phyloP scores from a whole-genome alignment of 768 basidiomycete species.

The Imleria badia region DNA sequence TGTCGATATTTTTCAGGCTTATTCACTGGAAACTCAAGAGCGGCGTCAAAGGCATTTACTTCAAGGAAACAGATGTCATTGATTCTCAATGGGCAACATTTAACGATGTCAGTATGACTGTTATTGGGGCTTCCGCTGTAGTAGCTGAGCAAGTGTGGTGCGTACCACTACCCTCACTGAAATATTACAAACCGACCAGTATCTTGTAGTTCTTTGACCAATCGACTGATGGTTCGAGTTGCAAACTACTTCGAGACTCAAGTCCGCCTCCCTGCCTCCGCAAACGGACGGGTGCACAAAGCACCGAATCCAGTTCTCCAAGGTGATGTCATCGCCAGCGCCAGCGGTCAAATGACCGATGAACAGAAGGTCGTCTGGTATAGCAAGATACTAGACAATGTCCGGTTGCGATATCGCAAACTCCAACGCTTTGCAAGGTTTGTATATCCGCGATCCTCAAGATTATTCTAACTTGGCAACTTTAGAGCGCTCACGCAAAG shows the following conservation, averaged over 20 bases:
- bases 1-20: constrained; percentile 88
- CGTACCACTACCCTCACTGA: constrained; percentile 23
- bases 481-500: constrained; percentile 72
- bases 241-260: constrained; percentile 95
- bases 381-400: constrained; percentile 88
- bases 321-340: constrained; percentile 39
- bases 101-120: constrained; percentile 86
- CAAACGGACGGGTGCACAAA: constrained; percentile 30
- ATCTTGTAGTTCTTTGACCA: constrained; percentile 73
- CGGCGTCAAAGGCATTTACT: constrained; percentile 87
- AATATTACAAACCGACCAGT: not conserved
- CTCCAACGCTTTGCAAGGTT: constrained; percentile 91
- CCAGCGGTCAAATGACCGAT: constrained; percentile 58
- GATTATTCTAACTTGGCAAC: constrained; percentile 3
- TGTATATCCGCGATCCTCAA: not conserved
- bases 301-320: constrained; percentile 36
- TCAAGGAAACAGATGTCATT: constrained; percentile 97
- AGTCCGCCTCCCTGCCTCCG: constrained; percentile 69
- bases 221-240: constrained; percentile 89
- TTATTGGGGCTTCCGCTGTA: constrained; percentile 81
- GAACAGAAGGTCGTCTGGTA: constrained; percentile 90
- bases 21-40: constrained; percentile 97
- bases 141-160: constrained; percentile 97
- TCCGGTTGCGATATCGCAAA: constrained; percentile 88
- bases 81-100: constrained; percentile 96